These are phyloP conservation scores for Solanum appendiculatum DNA, from an alignment of 257 asterid genomes.

Conservation along the genomic window DNA sequence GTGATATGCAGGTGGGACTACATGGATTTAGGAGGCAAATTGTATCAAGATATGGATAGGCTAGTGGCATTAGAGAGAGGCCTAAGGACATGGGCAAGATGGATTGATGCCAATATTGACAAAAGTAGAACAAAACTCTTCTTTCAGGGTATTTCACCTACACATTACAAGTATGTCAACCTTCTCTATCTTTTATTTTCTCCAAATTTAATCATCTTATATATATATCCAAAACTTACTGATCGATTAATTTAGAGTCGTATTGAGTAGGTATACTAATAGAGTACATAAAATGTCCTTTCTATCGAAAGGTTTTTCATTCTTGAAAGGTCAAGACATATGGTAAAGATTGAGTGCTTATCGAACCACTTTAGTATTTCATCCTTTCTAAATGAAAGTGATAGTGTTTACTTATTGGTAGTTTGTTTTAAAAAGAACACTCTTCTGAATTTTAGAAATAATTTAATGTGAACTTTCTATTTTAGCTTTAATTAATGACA, in stretches of 20 bases:
- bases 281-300: not conserved
- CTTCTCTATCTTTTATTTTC: not conserved
- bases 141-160: slow-evolving; percentile 89
- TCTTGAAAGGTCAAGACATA: not conserved
- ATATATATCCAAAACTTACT: not conserved
- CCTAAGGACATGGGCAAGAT: slow-evolving; percentile 80
- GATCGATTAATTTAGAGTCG: not conserved
- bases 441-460: not conserved
- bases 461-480: not conserved
- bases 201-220: not conserved
- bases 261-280: not conserved
- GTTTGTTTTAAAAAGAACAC: not conserved
- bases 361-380: not conserved
- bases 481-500: not conserved
- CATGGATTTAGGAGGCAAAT: slow-evolving; percentile 62
- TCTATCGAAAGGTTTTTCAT: not conserved
- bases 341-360: not conserved
- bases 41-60: slow-evolving; percentile 66
- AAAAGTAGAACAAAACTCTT: slow-evolving; percentile 47
- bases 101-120: slow-evolving; percentile 75
- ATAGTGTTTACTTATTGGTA: not conserved
- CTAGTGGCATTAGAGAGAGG: slow-evolving; percentile 66
- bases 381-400: not conserved
- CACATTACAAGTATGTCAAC: slow-evolving; percentile 69
- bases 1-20: slow-evolving; percentile 70